Evolutionary conservation across 495 filamentous ascomycete genomes (phyloP).

Genomic region (Chaetomium tenue): DNA sequence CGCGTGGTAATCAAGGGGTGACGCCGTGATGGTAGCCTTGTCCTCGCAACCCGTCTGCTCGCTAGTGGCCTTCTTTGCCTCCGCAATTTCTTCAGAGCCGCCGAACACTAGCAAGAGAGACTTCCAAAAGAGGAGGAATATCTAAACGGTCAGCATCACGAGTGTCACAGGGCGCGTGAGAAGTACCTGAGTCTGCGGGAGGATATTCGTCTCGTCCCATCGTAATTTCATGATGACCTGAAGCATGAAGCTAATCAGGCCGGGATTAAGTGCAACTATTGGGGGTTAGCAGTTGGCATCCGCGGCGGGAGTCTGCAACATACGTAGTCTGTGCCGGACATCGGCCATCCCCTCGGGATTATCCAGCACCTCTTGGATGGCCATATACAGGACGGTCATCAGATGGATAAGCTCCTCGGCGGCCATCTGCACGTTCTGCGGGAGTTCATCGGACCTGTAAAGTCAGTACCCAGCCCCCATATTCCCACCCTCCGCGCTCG

Average conservation of each 20-base stretch:
- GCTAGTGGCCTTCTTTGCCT: conserved; percentile 64
- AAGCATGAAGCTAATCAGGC: conserved; percentile 68
- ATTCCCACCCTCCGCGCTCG: not conserved
- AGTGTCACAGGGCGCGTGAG: not conserved
- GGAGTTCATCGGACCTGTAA: conserved; percentile 41
- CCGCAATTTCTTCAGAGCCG: conserved; percentile 65
- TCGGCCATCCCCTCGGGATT: conserved; percentile 42
- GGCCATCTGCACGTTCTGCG: conserved; percentile 39
- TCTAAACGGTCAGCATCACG: conserved; percentile 35
- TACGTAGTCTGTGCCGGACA: conserved; percentile 45
- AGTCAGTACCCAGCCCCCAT: conserved; percentile 32
- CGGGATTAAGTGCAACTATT: conserved; percentile 60
- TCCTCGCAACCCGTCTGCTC: conserved; percentile 48
- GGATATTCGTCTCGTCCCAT: conserved; percentile 70
- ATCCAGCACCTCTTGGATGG: conserved; percentile 64
- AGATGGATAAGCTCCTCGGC: conserved; percentile 60
- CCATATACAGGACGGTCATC: conserved; percentile 68
- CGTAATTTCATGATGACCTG: conserved; percentile 72
- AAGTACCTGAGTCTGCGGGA: conserved; percentile 37
- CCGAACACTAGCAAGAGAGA: conserved; percentile 81
- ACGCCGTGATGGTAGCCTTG: conserved; percentile 73
- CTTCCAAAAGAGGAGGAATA: conserved; percentile 88
- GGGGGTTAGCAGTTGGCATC: conserved; percentile 27
- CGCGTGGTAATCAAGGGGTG: conserved; percentile 90
- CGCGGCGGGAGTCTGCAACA: conserved; percentile 21